Percentiles rank a stretch among this genome's conserved stretches.
Evolutionary conservation across 1,139 yeast species (phyloP).

Genomic region (Pichia inconspicua): DNA sequence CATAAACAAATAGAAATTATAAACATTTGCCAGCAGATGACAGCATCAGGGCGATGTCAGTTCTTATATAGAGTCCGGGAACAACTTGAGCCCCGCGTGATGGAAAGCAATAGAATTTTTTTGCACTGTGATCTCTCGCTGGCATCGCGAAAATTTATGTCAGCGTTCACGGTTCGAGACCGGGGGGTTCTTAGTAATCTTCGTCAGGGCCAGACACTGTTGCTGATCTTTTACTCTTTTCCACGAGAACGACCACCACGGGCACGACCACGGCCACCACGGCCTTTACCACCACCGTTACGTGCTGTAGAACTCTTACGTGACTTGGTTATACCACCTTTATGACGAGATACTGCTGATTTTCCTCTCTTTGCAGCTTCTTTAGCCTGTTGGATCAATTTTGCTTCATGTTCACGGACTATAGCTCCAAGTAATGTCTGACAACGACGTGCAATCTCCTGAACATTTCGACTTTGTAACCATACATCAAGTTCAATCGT

Average conservation of each 20-base stretch:
- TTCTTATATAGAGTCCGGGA: no score
- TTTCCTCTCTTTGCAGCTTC: not conserved
- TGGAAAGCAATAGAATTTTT: not conserved
- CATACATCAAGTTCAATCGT: slow-evolving; percentile 48
- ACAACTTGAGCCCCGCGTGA: not conserved
- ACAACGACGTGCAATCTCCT: slow-evolving; percentile 63
- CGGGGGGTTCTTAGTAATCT: not conserved
- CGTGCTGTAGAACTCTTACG: not conserved
- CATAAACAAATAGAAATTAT: not conserved
- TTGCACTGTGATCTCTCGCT: no score
- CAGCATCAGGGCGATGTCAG: no score
- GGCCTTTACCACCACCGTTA: not conserved
- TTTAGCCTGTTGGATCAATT: not conserved
- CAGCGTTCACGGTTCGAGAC: not conserved
- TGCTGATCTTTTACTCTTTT: not conserved
- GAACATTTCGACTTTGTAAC: slow-evolving; percentile 57
- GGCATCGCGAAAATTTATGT: not conserved
- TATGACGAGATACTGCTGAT: not conserved
- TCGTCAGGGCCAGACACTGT: no score
- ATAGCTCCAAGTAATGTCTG: slow-evolving; percentile 58
- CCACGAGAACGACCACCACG: not conserved
- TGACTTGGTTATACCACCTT: slow-evolving; percentile 6
- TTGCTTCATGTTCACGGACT: slow-evolving; percentile 45
- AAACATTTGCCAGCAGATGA: not conserved
- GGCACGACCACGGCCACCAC: slow-evolving; percentile 3